Evolutionary conservation across 2,329 filamentous ascomycete genomes (phyloP).

Genomic region (Alternaria panax): DNA sequence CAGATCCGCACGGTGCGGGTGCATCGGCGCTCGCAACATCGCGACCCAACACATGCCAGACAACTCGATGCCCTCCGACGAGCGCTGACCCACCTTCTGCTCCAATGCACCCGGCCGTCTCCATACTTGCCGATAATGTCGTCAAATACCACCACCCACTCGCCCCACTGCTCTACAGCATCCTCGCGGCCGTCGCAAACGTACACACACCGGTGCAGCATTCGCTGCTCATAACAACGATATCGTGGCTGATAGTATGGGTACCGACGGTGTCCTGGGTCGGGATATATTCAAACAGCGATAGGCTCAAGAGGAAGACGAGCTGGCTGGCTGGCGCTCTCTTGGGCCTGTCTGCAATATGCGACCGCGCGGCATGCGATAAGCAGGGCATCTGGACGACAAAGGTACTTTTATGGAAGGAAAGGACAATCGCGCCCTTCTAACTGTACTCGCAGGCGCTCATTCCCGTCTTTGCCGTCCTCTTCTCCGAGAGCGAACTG

Average conservation of each 20-base stretch:
- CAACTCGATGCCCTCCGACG: slow-evolving; percentile 43
- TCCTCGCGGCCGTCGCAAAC: slow-evolving; percentile 45
- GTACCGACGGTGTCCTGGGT: slow-evolving; percentile 42
- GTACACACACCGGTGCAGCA: slow-evolving; percentile 49
- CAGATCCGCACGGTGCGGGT: slow-evolving; percentile 13
- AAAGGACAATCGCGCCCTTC: not conserved
- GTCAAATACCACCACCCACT: slow-evolving; percentile 41
- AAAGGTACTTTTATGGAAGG: slow-evolving; percentile 48
- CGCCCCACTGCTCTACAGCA: slow-evolving; percentile 45
- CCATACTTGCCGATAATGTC: slow-evolving; percentile 41
- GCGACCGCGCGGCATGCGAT: slow-evolving; percentile 55
- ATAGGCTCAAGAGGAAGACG: slow-evolving; percentile 34
- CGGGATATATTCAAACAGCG: slow-evolving; percentile 40
- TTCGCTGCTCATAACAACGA: slow-evolving; percentile 53
- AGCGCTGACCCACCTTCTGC: slow-evolving; percentile 36
- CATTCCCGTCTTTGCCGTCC: slow-evolving; percentile 43
- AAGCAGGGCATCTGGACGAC: slow-evolving; percentile 55
- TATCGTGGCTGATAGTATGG: slow-evolving; percentile 54
- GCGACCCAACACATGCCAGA: slow-evolving; percentile 21
- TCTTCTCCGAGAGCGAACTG: slow-evolving; percentile 40
- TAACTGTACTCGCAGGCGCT: slow-evolving; percentile 38
- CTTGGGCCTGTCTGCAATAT: slow-evolving; percentile 53
- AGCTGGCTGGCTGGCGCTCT: slow-evolving; percentile 53
- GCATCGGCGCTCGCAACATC: slow-evolving; percentile 1
- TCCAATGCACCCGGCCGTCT: slow-evolving; percentile 50